Evolutionary conservation across 768 basidiomycete species (phyloP).

Genomic region (Lentinula edodes): DNA sequence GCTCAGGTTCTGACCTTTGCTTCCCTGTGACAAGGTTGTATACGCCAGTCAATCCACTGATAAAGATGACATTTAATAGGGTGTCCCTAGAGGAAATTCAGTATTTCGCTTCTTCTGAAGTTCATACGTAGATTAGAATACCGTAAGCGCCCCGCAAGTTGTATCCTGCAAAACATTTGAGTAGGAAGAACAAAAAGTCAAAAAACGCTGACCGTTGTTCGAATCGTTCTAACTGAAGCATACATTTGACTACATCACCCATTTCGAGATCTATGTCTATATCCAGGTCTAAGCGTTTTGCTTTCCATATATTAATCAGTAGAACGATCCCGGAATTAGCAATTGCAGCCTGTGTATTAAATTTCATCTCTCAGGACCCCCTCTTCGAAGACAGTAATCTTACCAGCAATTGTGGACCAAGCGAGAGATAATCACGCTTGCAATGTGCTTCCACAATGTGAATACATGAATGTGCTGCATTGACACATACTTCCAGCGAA

Average conservation of each 20-base stretch:
- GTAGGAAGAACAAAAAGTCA: neutral
- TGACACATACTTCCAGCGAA: slow-evolving; percentile 79
- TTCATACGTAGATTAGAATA: neutral
- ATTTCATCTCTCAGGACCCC: no score
- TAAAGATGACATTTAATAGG: neutral
- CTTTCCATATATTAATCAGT: neutral
- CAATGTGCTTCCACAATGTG: neutral
- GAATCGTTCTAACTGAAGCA: neutral
- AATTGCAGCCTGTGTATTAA: neutral
- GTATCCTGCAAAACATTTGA: neutral
- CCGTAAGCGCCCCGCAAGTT: neutral
- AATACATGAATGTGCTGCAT: slow-evolving; percentile 68
- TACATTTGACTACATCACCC: neutral
- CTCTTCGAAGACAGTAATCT: neutral
- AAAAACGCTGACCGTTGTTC: neutral
- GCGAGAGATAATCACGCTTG: neutral
- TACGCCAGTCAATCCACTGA: neutral
- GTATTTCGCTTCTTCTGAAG: neutral
- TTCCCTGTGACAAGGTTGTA: neutral
- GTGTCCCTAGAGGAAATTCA: neutral
- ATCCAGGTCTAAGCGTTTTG: neutral
- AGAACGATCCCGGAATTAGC: neutral
- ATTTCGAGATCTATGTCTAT: neutral
- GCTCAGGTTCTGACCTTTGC: neutral
- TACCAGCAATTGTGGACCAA: neutral